Evolutionary conservation across 2,329 filamentous ascomycete species (phyloP).

Genomic region (Tolypocladium capitatum): DNA sequence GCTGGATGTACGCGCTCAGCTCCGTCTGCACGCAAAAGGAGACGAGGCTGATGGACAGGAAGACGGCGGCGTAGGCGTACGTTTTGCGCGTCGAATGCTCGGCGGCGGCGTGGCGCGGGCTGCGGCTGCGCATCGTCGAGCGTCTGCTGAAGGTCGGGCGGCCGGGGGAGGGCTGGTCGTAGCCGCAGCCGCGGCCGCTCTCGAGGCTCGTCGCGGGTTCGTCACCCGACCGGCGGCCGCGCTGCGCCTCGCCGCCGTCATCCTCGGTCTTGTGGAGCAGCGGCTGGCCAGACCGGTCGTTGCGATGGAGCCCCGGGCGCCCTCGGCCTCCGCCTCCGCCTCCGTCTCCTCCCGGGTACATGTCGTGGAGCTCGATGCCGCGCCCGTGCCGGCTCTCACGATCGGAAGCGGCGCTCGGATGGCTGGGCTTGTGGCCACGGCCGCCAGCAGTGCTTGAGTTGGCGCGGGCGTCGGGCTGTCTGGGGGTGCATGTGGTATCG

Average conservation of each 20-base stretch:
- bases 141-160: constrained; percentile 23
- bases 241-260: constrained; percentile 12
- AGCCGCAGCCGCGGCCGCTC: constrained; percentile 11
- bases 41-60: constrained; percentile 69
- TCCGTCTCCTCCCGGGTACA: constrained; percentile 21
- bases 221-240: constrained; percentile 4
- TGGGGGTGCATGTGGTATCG: constrained; percentile 14
- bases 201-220: constrained; percentile 6
- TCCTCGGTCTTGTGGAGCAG: constrained; percentile 9
- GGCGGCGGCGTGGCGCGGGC: constrained; percentile 40
- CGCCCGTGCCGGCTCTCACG: constrained; percentile 7
- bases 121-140: constrained; percentile 64
- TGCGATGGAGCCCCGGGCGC: constrained; percentile 5
- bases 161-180: constrained; percentile 10
- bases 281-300: constrained; percentile 6
- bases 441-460: constrained; percentile 13
- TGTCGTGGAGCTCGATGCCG: constrained; percentile 14
- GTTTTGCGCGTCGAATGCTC: constrained; percentile 50
- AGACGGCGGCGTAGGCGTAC: constrained; percentile 78
- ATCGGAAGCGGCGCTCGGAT: constrained; percentile 14
- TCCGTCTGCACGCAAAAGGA: constrained; percentile 93
- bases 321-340: constrained; percentile 18
- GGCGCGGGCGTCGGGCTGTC: constrained; percentile 7
- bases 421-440: constrained; percentile 10
- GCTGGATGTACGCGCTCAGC: constrained; percentile 88